Percentiles rank a stretch among this genome's conserved stretches.
Conservation (phyloP, 768 basidiomycete genomes). For the Psilocybe sp. region DNA sequence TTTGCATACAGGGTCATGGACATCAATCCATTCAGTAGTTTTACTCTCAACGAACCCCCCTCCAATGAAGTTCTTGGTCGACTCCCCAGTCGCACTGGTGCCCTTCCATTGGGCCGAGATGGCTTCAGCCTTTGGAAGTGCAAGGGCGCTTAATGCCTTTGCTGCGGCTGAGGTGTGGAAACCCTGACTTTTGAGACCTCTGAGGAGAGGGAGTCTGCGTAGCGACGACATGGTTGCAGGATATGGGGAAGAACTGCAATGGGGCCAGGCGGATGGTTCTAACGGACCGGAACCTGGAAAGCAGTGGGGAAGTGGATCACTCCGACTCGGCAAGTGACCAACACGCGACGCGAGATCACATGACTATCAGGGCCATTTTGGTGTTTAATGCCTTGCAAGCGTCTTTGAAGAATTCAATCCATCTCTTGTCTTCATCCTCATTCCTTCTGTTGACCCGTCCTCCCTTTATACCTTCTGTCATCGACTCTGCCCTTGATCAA, state of each 20-base stretch:
- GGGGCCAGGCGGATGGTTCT: not conserved
- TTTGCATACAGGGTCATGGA: slow-evolving; percentile 77
- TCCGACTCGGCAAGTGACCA: too few relatives aligned
- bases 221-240: slow-evolving; percentile 25
- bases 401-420: too few relatives aligned
- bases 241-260: not conserved
- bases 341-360: too few relatives aligned
- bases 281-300: slow-evolving; percentile 1
- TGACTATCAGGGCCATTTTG: too few relatives aligned
- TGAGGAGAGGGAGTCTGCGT: slow-evolving; percentile 28
- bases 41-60: slow-evolving; percentile 88
- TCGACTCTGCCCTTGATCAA: not conserved
- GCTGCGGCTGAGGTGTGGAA: slow-evolving; percentile 48
- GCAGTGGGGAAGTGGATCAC: not conserved
- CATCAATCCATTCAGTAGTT: slow-evolving; percentile 76
- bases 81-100: slow-evolving; percentile 80
- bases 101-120: slow-evolving; percentile 82
- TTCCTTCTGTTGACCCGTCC: not conserved
- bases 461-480: not conserved
- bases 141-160: slow-evolving; percentile 49
- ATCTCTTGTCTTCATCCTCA: too few relatives aligned
- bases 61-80: slow-evolving; percentile 88
- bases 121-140: slow-evolving; percentile 61
- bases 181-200: slow-evolving; percentile 23
- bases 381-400: too few relatives aligned